These are phyloP conservation scores for Apiotrichum sp. DNA, from an alignment of 1,284 basidiomycete species.

Conservation along the genomic window DNA sequence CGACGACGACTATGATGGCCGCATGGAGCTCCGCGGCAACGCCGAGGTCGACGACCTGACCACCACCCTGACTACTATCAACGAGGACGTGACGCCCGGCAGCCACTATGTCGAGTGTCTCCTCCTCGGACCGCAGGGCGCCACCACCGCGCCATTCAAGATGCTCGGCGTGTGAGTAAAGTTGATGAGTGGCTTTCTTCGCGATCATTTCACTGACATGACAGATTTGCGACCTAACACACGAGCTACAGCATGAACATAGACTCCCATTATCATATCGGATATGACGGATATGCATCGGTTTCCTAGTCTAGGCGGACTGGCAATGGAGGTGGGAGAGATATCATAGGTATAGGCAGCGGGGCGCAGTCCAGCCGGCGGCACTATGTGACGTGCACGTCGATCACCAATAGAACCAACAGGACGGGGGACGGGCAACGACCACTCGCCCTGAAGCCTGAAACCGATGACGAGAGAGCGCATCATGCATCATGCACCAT, in stretches of 20 bases:
- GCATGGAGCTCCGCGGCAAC: constrained; percentile 47
- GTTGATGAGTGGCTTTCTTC: background rate
- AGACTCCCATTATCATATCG: too few species aligned
- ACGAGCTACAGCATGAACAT: background rate
- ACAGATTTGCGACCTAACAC: constrained; percentile 5
- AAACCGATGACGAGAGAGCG: too few species aligned
- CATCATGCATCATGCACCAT: too few species aligned
- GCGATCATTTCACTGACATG: background rate
- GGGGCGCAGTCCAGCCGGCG: too few species aligned
- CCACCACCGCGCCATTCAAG: constrained; percentile 62
- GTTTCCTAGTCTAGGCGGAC: too few species aligned
- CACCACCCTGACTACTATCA: constrained; percentile 63
- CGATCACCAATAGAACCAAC: too few species aligned
- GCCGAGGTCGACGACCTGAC: constrained; percentile 47
- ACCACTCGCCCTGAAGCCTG: too few species aligned
- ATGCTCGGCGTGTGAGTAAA: constrained; percentile 62
- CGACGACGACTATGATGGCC: constrained; percentile 51
- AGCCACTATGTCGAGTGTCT: constrained; percentile 81
- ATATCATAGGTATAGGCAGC: too few species aligned
- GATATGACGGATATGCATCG: too few species aligned
- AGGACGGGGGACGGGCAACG: too few species aligned
- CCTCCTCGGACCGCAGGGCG: constrained; percentile 65
- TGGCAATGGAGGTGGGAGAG: too few species aligned
- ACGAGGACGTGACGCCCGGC: constrained; percentile 65
- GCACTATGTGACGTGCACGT: too few species aligned